Base-by-base conservation (phyloP, 805 yeast genomes). In the Candida piceae region DNA sequence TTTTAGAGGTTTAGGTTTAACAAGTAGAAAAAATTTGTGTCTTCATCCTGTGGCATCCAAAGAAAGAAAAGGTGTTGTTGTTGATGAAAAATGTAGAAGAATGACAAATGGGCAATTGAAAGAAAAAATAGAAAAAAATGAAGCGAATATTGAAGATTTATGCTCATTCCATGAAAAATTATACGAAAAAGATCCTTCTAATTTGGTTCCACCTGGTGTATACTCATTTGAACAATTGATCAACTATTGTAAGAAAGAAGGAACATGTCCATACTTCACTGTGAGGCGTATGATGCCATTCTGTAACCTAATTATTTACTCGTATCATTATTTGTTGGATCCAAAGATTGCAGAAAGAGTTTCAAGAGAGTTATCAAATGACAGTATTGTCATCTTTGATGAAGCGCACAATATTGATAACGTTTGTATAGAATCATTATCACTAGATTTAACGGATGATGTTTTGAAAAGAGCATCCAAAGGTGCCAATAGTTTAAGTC, bases 391-490 rank as follows among this genome's bases (percentile, higher is more conserved):
- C 44, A 94, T 93, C 27, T 93, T 93, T 57, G 99, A 93, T 64
- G 99, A 93, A 66, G 98, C 98, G 32, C 99, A 93, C 61, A 93
- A 93, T 63, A 93, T 93, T 39, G 98, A 93, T 70, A 93, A 93
- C 69, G 99, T 93, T 39, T 93, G 99, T 66, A 93, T 93, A 40
- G 99, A 93, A 60, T 85, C 97, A 0, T 62, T 93, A 29, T 86
- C 96, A 5, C 71, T 93, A 33, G 97, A 93, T 56, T 65, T 93
- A 45, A 93, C 97, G 0, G 95, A 88, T 49, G 97, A 90, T 48
- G 77, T 87, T 7, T 63, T 93, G 42, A 81, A 88, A 51, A 70
- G 79, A 47, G 98, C 98, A 0, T 72, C 95, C 1, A 72, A 80
- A 46, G 97, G 97, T 46, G 95, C 96, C 0, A 74, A 73, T 46